These are phyloP conservation scores for Orobanche coerulescens DNA, from an alignment of 257 asterid genomes.

Conservation along the genomic window DNA sequence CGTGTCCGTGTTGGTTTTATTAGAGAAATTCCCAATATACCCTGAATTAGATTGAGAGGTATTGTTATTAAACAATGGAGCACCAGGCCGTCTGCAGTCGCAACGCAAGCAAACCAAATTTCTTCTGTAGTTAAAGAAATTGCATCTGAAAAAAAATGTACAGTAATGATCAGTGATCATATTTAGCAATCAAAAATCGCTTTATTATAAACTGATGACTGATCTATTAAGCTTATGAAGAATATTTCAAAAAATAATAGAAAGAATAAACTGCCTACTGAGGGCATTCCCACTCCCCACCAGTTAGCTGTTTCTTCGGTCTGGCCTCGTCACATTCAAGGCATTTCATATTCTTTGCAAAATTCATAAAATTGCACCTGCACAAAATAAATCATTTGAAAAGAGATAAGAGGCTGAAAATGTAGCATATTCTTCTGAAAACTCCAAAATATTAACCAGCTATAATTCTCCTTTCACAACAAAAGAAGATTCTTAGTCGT, in stretches of 20 bases:
- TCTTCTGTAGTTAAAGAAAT: constrained; percentile 72
- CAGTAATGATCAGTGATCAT: neutral
- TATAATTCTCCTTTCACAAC: neutral
- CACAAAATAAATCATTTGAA: constrained; percentile 19
- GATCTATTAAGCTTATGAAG: neutral
- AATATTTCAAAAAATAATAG: neutral
- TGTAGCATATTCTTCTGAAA: neutral
- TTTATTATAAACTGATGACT: constrained; percentile 4
- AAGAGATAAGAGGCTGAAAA: neutral
- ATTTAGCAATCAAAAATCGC: constrained; percentile 7
- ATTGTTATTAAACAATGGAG: constrained; percentile 25
- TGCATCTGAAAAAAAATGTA: constrained; percentile 47
- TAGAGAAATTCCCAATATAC: constrained; percentile 13
- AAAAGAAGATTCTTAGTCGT: too few species aligned
- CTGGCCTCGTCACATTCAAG: constrained; percentile 86
- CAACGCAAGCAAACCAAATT: constrained; percentile 78
- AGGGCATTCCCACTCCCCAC: constrained; percentile 97
- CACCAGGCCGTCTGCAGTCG: constrained; percentile 57
- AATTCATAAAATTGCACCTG: constrained; percentile 96
- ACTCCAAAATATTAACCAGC: too few species aligned
- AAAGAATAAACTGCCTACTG: constrained; percentile 45
- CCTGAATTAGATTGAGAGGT: constrained; percentile 30
- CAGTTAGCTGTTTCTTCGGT: constrained; percentile 64
- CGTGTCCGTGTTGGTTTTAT: constrained; percentile 22
- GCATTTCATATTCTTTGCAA: constrained; percentile 77